These are phyloP conservation scores for Phaeotremella fagi DNA, from an alignment of 768 basidiomycete species.

Conservation along the genomic window DNA sequence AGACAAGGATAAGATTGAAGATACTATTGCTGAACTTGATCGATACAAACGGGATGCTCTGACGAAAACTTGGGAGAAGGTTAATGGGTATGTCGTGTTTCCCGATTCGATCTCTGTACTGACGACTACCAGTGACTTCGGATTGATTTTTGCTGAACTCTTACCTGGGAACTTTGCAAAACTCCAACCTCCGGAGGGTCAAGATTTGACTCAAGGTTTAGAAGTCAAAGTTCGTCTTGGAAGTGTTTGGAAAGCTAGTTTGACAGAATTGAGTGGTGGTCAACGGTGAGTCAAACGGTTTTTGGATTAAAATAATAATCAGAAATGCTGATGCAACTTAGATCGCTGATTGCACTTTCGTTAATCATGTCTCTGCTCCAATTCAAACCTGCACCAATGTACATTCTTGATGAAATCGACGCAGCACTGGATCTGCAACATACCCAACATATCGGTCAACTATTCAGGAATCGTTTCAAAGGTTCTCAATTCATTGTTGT, in stretches of 20 bases:
- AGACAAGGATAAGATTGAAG: constrained; percentile 92
- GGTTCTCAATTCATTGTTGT: constrained; percentile 98
- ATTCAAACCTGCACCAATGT: constrained; percentile 98
- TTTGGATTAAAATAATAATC: neutral
- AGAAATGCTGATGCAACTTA: constrained; percentile 43
- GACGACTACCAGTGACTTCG: constrained; percentile 69
- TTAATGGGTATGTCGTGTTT: constrained; percentile 65
- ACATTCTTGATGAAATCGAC: constrained; percentile 98
- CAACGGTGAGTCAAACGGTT: constrained; percentile 64
- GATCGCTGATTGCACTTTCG: constrained; percentile 93
- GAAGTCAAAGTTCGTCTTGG: constrained; percentile 97
- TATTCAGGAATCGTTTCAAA: constrained; percentile 96
- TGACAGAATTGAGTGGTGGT: constrained; percentile 95
- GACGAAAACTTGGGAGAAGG: constrained; percentile 92
- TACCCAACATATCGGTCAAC: constrained; percentile 86
- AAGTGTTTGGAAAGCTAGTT: constrained; percentile 92
- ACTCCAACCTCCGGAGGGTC: constrained; percentile 84
- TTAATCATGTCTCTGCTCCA: constrained; percentile 98
- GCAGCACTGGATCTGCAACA: constrained; percentile 86
- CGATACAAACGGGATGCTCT: constrained; percentile 89
- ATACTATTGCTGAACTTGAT: constrained; percentile 87
- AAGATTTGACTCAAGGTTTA: constrained; percentile 88
- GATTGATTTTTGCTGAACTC: constrained; percentile 89
- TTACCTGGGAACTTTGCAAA: constrained; percentile 95
- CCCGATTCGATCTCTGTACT: neutral